A percentile compares a stretch with the other conserved stretches of the same genome.
These are phyloP conservation scores for Penicillium verhagenii DNA, from an alignment of 495 filamentous ascomycete genomes.

Conservation along the genomic window DNA sequence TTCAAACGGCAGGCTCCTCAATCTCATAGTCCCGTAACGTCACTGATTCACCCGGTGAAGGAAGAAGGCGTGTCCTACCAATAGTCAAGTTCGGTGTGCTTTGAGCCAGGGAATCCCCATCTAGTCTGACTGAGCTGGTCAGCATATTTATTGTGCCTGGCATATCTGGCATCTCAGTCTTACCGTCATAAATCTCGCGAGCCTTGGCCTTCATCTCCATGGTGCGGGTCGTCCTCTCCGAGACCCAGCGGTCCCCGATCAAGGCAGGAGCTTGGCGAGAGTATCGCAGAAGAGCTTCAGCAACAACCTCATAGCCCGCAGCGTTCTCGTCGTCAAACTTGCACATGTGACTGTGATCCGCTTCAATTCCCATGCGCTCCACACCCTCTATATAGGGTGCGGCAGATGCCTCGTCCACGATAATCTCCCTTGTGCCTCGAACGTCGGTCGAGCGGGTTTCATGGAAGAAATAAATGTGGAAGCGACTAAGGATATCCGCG, in stretches of 20 bases:
- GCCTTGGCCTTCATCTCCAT: conserved; percentile 38
- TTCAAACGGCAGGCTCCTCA: conserved; percentile 34
- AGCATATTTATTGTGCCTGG: neutral
- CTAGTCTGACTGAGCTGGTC: conserved; percentile 17
- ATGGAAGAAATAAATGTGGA: conserved; percentile 71
- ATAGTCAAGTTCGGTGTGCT: conserved; percentile 27
- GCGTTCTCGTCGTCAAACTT: conserved; percentile 74
- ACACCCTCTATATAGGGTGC: conserved; percentile 73
- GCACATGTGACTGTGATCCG: conserved; percentile 84
- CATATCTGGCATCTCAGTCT: conserved; percentile 2
- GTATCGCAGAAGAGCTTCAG: conserved; percentile 70
- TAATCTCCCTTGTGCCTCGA: conserved; percentile 56
- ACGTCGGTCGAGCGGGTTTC: conserved; percentile 68
- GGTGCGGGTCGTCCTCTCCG: conserved; percentile 57
- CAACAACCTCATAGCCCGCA: conserved; percentile 72
- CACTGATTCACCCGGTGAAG: conserved; percentile 24
- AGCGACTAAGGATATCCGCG: conserved; percentile 66
- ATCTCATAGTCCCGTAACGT: conserved; percentile 41
- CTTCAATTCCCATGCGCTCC: conserved; percentile 74
- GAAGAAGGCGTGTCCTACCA: conserved; percentile 36
- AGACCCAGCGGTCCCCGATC: conserved; percentile 61
- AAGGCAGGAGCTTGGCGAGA: conserved; percentile 55
- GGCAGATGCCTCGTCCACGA: conserved; percentile 76
- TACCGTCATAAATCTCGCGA: conserved; percentile 39
- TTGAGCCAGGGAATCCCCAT: conserved; percentile 14